Conservation (phyloP, 805 yeast genomes). For the Starmerella stellata region DNA sequence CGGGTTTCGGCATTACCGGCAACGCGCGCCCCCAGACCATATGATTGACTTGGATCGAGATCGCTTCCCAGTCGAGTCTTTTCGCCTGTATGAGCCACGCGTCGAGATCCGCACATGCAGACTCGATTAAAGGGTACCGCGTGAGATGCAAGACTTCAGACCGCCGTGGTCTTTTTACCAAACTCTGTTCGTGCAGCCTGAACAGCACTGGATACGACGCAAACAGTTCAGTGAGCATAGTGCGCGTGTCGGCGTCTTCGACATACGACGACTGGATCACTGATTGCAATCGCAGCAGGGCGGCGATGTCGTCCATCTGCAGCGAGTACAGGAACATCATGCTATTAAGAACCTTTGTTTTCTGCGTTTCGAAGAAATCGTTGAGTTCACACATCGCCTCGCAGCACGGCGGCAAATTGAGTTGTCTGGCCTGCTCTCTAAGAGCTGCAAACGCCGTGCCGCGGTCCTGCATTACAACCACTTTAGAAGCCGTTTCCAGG, state of each 20-base stretch:
- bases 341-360: not conserved
- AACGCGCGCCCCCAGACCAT: not conserved
- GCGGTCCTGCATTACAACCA: not conserved
- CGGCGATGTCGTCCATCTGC: not conserved
- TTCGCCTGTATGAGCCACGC: conserved; percentile 8
- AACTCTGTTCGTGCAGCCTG: conserved; percentile 2
- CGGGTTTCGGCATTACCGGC: not conserved
- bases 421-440: not conserved
- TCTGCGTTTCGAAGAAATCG: not conserved
- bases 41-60: conserved; percentile 3
- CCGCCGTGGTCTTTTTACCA: conserved; percentile 4
- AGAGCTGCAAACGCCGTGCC: not conserved
- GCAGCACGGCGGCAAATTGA: not conserved
- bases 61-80: conserved; percentile 6
- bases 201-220: conserved; percentile 1
- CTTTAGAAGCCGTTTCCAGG: not conserved
- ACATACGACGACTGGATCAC: not conserved
- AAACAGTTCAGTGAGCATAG: not conserved
- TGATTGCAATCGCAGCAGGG: not conserved
- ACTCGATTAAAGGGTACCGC: not conserved
- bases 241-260: not conserved
- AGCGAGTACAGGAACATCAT: not conserved
- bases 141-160: not conserved
- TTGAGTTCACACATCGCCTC: not conserved
- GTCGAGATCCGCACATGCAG: conserved; percentile 1